Evolutionary conservation across 2,329 filamentous ascomycete species (phyloP).

Genomic region (Aspergillus bombycis): DNA sequence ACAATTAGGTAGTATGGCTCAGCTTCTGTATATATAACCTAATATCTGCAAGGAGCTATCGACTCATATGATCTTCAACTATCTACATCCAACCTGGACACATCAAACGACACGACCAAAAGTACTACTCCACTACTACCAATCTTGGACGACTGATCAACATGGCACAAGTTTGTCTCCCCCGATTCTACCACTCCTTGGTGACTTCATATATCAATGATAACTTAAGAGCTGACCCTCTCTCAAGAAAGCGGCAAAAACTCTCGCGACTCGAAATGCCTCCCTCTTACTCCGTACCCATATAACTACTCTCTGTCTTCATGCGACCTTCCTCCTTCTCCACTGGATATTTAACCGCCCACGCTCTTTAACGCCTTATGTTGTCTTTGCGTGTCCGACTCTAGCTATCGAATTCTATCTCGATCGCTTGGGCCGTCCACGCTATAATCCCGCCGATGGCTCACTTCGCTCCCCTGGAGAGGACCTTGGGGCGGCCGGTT

Average conservation of each 20-base stretch:
- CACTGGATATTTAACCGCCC: conserved; percentile 67
- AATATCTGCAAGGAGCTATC: not conserved
- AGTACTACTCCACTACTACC: not conserved
- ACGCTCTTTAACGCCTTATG: conserved; percentile 67
- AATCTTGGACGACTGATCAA: not conserved
- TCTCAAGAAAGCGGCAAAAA: conserved; percentile 54
- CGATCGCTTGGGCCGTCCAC: conserved; percentile 80
- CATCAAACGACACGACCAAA: not conserved
- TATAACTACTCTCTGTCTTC: conserved; percentile 71
- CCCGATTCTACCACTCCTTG: not conserved
- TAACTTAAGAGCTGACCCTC: conserved; percentile 8
- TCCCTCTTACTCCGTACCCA: conserved; percentile 80
- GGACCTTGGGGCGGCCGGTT: conserved; percentile 80
- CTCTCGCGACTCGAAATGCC: conserved; percentile 76
- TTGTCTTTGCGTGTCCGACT: conserved; percentile 72
- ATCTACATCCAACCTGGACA: not conserved
- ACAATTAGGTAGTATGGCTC: not conserved
- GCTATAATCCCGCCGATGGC: conserved; percentile 64
- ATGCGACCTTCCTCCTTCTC: conserved; percentile 73
- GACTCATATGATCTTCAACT: not conserved
- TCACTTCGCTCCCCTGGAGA: conserved; percentile 79
- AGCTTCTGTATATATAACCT: not conserved
- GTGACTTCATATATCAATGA: not conserved
- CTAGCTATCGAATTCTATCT: conserved; percentile 82
- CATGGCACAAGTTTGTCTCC: conserved; percentile 33